Percentiles rank a stretch among this genome's conserved stretches.
Conservation (phyloP, 768 basidiomycete species). For the Boletellus emodensis region DNA sequence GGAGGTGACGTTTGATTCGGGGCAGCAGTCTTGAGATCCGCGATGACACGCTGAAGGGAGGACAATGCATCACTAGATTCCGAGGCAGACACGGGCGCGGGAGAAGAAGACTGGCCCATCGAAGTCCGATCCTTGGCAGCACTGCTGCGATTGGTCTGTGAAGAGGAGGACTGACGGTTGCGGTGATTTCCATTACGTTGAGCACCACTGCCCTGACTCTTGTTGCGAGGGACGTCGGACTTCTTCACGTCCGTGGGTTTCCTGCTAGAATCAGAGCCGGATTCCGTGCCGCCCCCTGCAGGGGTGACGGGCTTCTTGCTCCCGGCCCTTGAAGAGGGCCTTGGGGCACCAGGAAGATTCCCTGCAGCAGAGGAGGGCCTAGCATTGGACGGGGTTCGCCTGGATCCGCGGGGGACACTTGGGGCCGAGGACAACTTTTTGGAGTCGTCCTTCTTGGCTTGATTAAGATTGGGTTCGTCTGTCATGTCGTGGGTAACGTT, state of each 20-base stretch:
- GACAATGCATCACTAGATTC: constrained; percentile 79
- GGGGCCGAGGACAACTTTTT: constrained; percentile 52
- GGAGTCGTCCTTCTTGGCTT: constrained; percentile 63
- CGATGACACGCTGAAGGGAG: constrained; percentile 89
- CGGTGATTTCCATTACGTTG: constrained; percentile 49
- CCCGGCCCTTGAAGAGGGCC: constrained; percentile 63
- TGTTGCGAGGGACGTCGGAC: constrained; percentile 49
- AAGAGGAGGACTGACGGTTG: constrained; percentile 55
- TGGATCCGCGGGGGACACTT: constrained; percentile 52
- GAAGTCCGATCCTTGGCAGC: constrained; percentile 45
- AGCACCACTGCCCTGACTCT: constrained; percentile 45
- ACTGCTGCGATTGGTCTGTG: constrained; percentile 54
- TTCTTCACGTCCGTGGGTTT: constrained; percentile 55
- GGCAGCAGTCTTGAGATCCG: constrained; percentile 85
- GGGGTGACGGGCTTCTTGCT: constrained; percentile 52
- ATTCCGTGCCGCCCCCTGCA: constrained; percentile 46
- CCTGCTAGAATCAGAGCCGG: constrained; percentile 69
- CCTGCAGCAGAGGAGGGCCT: constrained; percentile 42
- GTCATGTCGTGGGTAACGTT: constrained; percentile 83
- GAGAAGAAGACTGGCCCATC: constrained; percentile 36
- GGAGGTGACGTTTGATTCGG: constrained; percentile 43
- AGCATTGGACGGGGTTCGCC: constrained; percentile 48
- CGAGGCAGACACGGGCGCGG: constrained; percentile 47
- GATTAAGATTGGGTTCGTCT: constrained; percentile 58
- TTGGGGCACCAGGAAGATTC: constrained; percentile 42